These are phyloP conservation scores for Fennellomyces sp. DNA, from an alignment of 371 early-diverging fungal genomes.

Conservation along the genomic window DNA sequence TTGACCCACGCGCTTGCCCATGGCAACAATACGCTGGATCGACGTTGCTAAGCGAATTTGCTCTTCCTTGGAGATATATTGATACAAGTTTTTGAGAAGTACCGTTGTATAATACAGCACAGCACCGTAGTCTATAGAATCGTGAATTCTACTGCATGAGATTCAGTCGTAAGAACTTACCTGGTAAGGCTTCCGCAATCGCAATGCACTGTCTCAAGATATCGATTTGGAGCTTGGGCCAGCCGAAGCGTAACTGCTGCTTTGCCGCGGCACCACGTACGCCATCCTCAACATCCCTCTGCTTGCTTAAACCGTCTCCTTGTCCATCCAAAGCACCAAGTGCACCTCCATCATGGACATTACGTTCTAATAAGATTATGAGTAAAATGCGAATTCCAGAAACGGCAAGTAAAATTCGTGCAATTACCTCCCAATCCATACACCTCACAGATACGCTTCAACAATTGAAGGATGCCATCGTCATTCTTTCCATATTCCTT, in stretches of 20 bases:
- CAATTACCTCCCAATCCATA: constrained; percentile 67
- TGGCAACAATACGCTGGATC: constrained; percentile 56
- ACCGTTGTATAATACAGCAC: constrained; percentile 68
- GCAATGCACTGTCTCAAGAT: constrained; percentile 77
- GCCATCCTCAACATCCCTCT: constrained; percentile 7
- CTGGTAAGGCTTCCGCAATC: constrained; percentile 73
- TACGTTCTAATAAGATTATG: constrained; percentile 33
- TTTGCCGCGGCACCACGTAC: constrained; percentile 26
- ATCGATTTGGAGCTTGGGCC: constrained; percentile 80
- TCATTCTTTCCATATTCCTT: constrained; percentile 30
- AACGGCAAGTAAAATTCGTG: neutral
- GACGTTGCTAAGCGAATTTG: constrained; percentile 70
- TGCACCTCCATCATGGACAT: constrained; percentile 53
- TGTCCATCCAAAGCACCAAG: constrained; percentile 22
- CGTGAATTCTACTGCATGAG: neutral
- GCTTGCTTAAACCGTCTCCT: constrained; percentile 6
- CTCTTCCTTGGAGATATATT: constrained; percentile 65
- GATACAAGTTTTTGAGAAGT: constrained; percentile 65
- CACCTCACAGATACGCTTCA: constrained; percentile 70
- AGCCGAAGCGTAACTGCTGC: constrained; percentile 55
- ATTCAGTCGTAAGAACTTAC: constrained; percentile 23
- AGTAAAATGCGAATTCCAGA: neutral
- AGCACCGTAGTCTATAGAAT: constrained; percentile 56
- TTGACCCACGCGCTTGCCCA: constrained; percentile 37
- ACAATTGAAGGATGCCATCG: constrained; percentile 65